Conservation (phyloP, 208 protist species). For the Crithidia bombi region DNA sequence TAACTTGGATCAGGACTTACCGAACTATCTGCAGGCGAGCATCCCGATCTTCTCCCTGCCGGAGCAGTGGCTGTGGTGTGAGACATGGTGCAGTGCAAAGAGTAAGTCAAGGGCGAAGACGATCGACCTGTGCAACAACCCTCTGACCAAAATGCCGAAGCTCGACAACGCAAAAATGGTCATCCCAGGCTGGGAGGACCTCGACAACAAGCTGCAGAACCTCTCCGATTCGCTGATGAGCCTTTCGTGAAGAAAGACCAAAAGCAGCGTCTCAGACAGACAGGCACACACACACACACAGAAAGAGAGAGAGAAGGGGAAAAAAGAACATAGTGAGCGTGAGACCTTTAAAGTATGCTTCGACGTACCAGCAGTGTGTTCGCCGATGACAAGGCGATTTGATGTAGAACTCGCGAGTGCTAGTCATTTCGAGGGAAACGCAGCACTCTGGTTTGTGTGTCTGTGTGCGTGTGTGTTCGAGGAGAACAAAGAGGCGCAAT, state of each 20-base stretch:
- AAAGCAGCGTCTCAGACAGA: too few relatives aligned
- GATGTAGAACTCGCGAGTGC: too few relatives aligned
- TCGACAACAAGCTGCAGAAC: conserved; percentile 80
- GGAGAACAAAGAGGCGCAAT: too few relatives aligned
- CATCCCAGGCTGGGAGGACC: conserved; percentile 89
- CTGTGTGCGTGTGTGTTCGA: too few relatives aligned
- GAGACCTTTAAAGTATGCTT: too few relatives aligned
- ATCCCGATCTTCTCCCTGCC: conserved; percentile 97
- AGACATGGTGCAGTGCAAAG: conserved; percentile 97
- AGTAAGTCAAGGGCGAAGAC: conserved; percentile 95
- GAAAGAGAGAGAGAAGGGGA: too few relatives aligned
- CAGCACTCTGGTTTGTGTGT: too few relatives aligned
- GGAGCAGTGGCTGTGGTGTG: conserved; percentile 99
- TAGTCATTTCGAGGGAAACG: too few relatives aligned
- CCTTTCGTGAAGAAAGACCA: neutral
- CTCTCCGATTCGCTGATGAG: conserved; percentile 31
- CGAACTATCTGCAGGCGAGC: conserved; percentile 95
- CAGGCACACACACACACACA: too few relatives aligned
- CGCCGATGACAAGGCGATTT: too few relatives aligned
- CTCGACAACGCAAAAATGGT: conserved; percentile 92
- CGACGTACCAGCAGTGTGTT: too few relatives aligned
- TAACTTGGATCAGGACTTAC: conserved; percentile 96
- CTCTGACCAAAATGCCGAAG: conserved; percentile 96
- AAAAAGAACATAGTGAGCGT: too few relatives aligned
- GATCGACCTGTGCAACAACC: conserved; percentile 98